Percentiles rank a stretch among this genome's conserved stretches.
phyloP scores from a whole-genome alignment of 768 basidiomycete species.

The Boletus subparvulus region DNA sequence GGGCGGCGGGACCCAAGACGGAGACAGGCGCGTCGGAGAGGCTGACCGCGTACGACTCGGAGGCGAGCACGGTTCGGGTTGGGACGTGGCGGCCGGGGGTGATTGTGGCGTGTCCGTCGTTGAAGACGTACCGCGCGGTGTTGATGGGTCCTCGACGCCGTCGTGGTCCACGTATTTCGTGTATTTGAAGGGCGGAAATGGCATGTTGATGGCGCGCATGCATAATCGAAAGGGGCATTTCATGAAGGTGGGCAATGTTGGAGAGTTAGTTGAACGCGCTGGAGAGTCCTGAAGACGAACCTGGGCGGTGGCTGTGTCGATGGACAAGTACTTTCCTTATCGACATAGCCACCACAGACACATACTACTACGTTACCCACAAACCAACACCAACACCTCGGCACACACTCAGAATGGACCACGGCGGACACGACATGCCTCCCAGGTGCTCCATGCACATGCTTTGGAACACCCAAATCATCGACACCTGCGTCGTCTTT shows the following conservation, averaged over 20 bases:
- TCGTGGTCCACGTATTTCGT: conserved; percentile 72
- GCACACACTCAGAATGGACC: conserved; percentile 31
- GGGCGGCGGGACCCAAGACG: too few species aligned
- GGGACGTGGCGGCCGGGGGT: too few species aligned
- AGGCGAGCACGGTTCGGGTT: too few species aligned
- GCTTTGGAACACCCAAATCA: conserved; percentile 84
- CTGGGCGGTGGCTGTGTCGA: conserved; percentile 60
- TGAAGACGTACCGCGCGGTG: conserved; percentile 84
- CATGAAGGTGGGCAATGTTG: conserved; percentile 81
- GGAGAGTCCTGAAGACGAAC: conserved; percentile 67
- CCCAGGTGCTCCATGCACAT: conserved; percentile 72
- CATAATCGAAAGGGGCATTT: conserved; percentile 67
- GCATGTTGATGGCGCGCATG: conserved; percentile 64
- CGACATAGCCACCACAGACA: neutral
- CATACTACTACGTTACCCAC: neutral
- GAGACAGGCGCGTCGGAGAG: too few species aligned
- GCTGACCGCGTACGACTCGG: too few species aligned
- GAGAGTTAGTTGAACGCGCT: conserved; percentile 73
- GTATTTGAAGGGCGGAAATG: conserved; percentile 65
- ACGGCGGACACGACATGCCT: conserved; percentile 47
- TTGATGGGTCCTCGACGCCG: conserved; percentile 30
- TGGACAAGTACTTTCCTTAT: conserved; percentile 48
- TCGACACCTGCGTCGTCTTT: conserved; percentile 83
- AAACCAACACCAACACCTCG: conserved; percentile 1
- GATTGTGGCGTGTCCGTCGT: conserved; percentile 84